These are phyloP conservation scores for Saccharomycopsis synnaedendra DNA, from an alignment of 805 yeast genomes.

Conservation along the genomic window DNA sequence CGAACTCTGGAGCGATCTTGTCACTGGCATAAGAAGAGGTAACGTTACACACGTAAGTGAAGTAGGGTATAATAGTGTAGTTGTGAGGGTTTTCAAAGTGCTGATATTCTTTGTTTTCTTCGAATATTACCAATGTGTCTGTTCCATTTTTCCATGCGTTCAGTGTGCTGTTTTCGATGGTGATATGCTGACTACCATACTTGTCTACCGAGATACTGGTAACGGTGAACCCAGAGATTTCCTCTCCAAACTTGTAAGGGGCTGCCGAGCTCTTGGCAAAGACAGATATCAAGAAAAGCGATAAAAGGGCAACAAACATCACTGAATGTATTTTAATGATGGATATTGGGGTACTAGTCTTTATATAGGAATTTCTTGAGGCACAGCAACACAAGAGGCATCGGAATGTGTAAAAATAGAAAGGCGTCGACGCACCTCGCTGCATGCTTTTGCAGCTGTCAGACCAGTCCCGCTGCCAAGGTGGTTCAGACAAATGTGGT, in stretches of 20 bases:
- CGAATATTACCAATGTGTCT: conserved; percentile 1
- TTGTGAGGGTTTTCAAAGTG: conserved; percentile 11
- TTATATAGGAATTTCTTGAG: no score
- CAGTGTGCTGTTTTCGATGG: conserved; percentile 1
- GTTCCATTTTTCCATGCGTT: neutral
- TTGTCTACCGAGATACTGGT: conserved; percentile 7
- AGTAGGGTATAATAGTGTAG: conserved; percentile 13
- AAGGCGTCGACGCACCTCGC: no score
- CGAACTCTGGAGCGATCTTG: neutral
- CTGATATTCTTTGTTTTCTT: conserved; percentile 8
- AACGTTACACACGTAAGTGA: conserved; percentile 14
- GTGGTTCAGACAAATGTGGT: no score
- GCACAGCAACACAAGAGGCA: no score
- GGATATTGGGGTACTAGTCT: neutral
- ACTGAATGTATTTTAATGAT: neutral
- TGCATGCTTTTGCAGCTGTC: no score
- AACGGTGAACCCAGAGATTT: conserved; percentile 2
- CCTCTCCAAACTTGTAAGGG: no score
- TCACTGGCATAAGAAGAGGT: conserved; percentile 3
- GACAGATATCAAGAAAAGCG: neutral
- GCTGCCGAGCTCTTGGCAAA: conserved; percentile 5
- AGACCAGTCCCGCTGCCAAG: no score
- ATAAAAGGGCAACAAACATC: neutral
- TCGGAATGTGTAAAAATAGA: no score
- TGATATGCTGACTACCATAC: conserved; percentile 9